Base-by-base conservation (phyloP, 805 yeast species). In the Starmerella potacharoeniae region DNA sequence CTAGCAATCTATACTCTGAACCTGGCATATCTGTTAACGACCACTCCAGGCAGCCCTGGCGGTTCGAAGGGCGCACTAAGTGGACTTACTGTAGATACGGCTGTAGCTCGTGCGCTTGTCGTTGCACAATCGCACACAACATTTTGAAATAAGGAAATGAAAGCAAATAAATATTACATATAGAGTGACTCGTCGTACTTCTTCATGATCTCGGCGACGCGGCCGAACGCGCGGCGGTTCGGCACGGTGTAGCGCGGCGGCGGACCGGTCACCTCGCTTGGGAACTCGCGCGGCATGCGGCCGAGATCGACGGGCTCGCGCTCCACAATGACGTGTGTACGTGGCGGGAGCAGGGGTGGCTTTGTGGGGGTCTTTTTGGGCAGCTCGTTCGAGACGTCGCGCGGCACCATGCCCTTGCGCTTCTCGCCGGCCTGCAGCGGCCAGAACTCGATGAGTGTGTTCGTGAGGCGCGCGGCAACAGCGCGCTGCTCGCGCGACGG, bases 391-490 rank as follows among this genome's bases (percentile, higher is more conserved):
- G 35, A 29, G 14, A 10, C 46, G 17, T 17, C 42, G 10, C 35
- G n/a, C 28, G 35, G 41, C 31, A 16, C 22, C n/a, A 39, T 31
- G 44, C 51, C 5, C 16, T 30, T n/a, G 6, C 30, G 46, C 6
- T 28, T 30, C 36, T 22, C 17, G 11, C 34, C 33, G 13, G 31
- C 2, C 42, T n/a, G 35, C 4, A 35, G 45, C 8, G 53, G 46
- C 61, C 61, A 84, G 60, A 73, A 65, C 36, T 73, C 78, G 41
- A 83, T 62, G 6, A 83, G 60, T 56, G 78, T 80, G 53, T 74
- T 76, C 22, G 81, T 68, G 55, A 77, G 79, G 49, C 86, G 69
- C 29, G 74, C 72, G 0, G 83, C 80, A 16, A 83, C 73, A 7
- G 77, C 71, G 7, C 75, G 59, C 47, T 73, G 68, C 58, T 80